phyloP scores from a whole-genome alignment of 2,329 filamentous ascomycete genomes.

The Fusarium hostae region DNA sequence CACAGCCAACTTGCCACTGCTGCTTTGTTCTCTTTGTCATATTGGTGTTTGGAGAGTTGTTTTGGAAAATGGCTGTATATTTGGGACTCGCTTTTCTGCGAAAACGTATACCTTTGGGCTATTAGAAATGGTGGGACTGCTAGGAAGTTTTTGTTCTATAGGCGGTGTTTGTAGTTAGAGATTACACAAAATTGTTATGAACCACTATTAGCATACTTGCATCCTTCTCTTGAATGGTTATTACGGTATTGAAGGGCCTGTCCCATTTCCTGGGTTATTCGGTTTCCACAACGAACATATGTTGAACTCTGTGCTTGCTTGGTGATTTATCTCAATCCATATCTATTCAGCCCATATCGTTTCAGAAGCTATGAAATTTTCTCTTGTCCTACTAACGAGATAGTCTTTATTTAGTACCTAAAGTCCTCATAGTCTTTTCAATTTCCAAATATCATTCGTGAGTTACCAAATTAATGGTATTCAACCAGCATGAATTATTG shows the following conservation, averaged over 20 bases:
- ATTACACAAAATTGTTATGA: constrained; percentile 19
- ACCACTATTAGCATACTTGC: not conserved
- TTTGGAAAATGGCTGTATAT: not conserved
- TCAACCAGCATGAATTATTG: not conserved
- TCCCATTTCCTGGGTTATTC: no score
- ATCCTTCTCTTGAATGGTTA: not conserved
- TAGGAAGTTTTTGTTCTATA: not conserved
- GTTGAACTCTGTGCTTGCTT: not conserved
- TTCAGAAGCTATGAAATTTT: not conserved
- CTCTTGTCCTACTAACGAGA: not conserved
- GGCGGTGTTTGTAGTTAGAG: not conserved
- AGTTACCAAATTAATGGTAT: not conserved
- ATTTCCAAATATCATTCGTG: not conserved
- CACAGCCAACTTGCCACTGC: constrained; percentile 19
- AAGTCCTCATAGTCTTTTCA: not conserved
- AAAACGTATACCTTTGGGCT: constrained; percentile 12
- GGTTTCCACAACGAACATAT: not conserved
- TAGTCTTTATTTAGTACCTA: no score
- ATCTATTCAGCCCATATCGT: not conserved
- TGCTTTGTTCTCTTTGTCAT: constrained; percentile 5
- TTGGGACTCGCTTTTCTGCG: constrained; percentile 5
- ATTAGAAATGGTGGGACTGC: constrained; percentile 15
- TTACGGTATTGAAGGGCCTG: not conserved
- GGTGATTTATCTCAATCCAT: no score
- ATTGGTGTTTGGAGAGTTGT: not conserved